A percentile compares a stretch with the other conserved stretches of the same genome.
Evolutionary conservation across 306 rosid genomes (phyloP).

Genomic region (Cicer arietinum): DNA sequence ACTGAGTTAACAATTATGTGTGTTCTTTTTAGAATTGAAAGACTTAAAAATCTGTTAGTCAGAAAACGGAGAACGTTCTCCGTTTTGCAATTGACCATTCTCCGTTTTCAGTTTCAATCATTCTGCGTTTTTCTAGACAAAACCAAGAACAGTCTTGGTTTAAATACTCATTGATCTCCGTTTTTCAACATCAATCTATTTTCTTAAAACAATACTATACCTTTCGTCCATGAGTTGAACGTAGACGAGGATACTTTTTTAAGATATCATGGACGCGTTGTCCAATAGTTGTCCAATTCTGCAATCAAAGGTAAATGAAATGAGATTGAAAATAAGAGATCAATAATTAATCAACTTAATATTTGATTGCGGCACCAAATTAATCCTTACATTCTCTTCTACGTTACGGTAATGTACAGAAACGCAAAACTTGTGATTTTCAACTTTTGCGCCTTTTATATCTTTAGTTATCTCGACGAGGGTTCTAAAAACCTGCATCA

Average conservation of each 20-base stretch:
- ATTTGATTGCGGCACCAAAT: not conserved
- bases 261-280: constrained; percentile 85
- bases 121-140: too few species aligned
- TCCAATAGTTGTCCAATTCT: constrained; percentile 84
- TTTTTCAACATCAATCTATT: too few species aligned
- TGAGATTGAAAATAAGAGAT: not conserved
- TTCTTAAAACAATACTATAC: constrained; percentile 42
- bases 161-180: too few species aligned
- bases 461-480: constrained; percentile 74
- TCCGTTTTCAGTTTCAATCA: too few species aligned
- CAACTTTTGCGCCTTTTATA: constrained; percentile 80
- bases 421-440: constrained; percentile 92
- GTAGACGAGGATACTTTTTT: constrained; percentile 78
- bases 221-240: constrained; percentile 91
- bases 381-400: constrained; percentile 70
- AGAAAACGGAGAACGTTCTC: too few species aligned
- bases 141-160: too few species aligned
- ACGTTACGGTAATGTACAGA: constrained; percentile 98
- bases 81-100: too few species aligned
- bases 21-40: too few species aligned
- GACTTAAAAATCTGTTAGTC: too few species aligned
- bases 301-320: constrained; percentile 28
- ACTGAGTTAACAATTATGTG: too few species aligned
- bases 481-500: constrained; percentile 78
- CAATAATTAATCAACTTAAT: constrained; percentile 1